Evolutionary conservation across 176 grass and related monocot genomes (phyloP).

Genomic region (Rhipidocladum racemiflorum): DNA sequence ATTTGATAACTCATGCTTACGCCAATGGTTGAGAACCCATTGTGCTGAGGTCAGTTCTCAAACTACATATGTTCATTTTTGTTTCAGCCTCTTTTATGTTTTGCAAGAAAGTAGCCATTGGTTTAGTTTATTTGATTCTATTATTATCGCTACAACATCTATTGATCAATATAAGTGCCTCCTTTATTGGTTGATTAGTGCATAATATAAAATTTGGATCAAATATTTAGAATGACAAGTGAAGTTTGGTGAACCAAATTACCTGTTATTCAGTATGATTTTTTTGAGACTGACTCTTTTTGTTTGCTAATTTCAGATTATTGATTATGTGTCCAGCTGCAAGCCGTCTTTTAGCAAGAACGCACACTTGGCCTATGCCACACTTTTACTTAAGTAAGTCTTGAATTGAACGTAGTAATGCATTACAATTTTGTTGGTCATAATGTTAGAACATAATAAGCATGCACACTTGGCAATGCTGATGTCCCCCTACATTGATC

Average conservation of each 20-base stretch:
- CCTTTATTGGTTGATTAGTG: constrained; percentile 1
- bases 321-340: constrained; percentile 75
- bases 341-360: constrained; percentile 78
- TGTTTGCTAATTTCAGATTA: constrained; percentile 60
- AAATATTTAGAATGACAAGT: not conserved
- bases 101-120: not conserved
- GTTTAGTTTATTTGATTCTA: too few relatives aligned
- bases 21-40: constrained; percentile 67
- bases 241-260: not conserved
- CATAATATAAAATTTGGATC: not conserved
- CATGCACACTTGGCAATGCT: not conserved
- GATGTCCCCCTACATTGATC: not conserved
- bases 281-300: constrained; percentile 12
- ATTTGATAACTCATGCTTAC: constrained; percentile 71
- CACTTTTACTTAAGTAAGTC: constrained; percentile 90
- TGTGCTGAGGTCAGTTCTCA: constrained; percentile 65
- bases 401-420: not conserved
- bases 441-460: not conserved
- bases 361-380: constrained; percentile 80
- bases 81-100: not conserved
- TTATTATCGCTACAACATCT: not conserved
- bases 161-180: not conserved
- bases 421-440: not conserved
- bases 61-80: constrained; percentile 4
- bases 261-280: not conserved